Evolutionary conservation across 371 early-diverging fungal genomes (phyloP).

Genomic region (Mucor racemosus): DNA sequence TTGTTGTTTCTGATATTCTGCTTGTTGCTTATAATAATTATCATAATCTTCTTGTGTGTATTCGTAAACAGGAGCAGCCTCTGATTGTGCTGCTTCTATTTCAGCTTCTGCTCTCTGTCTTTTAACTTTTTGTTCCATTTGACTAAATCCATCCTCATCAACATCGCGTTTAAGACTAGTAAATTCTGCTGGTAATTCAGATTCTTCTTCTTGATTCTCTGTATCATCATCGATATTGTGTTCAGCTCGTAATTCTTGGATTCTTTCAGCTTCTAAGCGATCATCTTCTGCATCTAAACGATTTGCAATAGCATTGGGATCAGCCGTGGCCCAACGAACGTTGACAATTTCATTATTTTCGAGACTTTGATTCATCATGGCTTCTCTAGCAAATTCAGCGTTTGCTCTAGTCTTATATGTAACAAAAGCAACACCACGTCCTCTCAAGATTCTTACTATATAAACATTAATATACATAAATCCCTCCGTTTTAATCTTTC

Average conservation of each 20-base stretch:
- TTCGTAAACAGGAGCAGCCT: conserved; percentile 30
- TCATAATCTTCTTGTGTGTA: conserved; percentile 33
- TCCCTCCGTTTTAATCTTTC: not conserved
- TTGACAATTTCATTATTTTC: conserved; percentile 67
- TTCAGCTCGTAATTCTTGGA: conserved; percentile 29
- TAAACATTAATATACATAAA: not conserved
- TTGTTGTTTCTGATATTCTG: conserved; percentile 11
- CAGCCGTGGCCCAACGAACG: conserved; percentile 83
- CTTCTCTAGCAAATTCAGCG: conserved; percentile 91
- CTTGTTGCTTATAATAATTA: conserved; percentile 23
- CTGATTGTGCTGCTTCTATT: not conserved
- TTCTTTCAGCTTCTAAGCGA: conserved; percentile 7
- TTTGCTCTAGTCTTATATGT: conserved; percentile 69
- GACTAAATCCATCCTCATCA: conserved; percentile 43
- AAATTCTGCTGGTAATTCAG: conserved; percentile 68
- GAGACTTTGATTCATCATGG: conserved; percentile 84
- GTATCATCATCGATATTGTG: conserved; percentile 50
- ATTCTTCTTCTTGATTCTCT: conserved; percentile 57
- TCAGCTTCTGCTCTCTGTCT: conserved; percentile 44
- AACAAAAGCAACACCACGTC: conserved; percentile 83
- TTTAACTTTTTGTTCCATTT: conserved; percentile 45
- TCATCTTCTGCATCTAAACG: conserved; percentile 41
- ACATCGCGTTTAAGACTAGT: conserved; percentile 41
- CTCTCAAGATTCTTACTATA: conserved; percentile 59
- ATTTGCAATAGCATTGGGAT: conserved; percentile 73